Percentiles rank a stretch among this genome's conserved stretches.
phyloP scores from a whole-genome alignment of 148 eudicot species.

The Rhododendron henanense region DNA sequence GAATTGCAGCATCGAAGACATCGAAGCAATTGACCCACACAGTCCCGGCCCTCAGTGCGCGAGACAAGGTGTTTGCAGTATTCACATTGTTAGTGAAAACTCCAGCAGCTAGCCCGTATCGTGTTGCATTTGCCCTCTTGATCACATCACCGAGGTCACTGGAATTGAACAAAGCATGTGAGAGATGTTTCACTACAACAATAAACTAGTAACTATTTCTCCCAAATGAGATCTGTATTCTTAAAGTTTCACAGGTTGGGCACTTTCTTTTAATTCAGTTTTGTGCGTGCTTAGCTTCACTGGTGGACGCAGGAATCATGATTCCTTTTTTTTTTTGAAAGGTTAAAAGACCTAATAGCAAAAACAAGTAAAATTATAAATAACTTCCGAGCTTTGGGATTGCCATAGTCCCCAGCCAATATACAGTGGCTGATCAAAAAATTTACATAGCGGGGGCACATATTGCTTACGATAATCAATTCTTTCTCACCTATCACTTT shows the following conservation, averaged over 20 bases:
- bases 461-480: background rate
- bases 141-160: slow-evolving; percentile 82
- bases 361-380: background rate
- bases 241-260: background rate
- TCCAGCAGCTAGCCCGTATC: slow-evolving; percentile 88
- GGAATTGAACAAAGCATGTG: background rate
- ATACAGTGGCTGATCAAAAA: background rate
- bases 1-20: slow-evolving; percentile 87
- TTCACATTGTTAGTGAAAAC: slow-evolving; percentile 69
- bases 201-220: background rate
- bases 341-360: background rate
- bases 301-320: background rate
- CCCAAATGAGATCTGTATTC: background rate
- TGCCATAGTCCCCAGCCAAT: background rate
- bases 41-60: slow-evolving; percentile 76
- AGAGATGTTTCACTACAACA: background rate
- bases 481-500: background rate
- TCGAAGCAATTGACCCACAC: slow-evolving; percentile 95
- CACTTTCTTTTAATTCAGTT: background rate
- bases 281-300: background rate
- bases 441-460: background rate
- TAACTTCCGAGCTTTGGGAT: background rate
- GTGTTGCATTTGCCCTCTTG: slow-evolving; percentile 66
- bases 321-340: too few species aligned
- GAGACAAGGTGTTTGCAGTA: slow-evolving; percentile 74